Evolutionary conservation across 2,329 filamentous ascomycete species (phyloP).

Genomic region (Beauveria medogensis): DNA sequence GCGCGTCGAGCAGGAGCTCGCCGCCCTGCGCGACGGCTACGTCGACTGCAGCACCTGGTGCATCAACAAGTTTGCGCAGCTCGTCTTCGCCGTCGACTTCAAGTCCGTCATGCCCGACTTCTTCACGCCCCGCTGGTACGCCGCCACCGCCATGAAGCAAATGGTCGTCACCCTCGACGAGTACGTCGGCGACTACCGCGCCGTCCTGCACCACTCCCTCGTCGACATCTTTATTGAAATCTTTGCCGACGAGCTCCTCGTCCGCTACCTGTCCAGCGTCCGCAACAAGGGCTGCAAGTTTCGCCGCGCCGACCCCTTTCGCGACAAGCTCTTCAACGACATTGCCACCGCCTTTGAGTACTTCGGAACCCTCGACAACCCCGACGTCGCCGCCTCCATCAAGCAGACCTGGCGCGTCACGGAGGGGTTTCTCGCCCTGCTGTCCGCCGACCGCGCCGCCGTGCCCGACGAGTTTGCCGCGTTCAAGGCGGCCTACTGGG

Average conservation of each 20-base stretch:
- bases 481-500: constrained; percentile 87
- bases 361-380: constrained; percentile 65
- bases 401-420: constrained; percentile 91
- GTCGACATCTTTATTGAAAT: constrained; percentile 91
- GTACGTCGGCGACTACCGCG: constrained; percentile 81
- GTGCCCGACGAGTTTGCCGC: constrained; percentile 71
- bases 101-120: constrained; percentile 73
- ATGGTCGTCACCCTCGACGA: constrained; percentile 94
- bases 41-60: constrained; percentile 93
- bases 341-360: constrained; percentile 84
- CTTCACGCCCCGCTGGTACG: constrained; percentile 88
- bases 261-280: constrained; percentile 74
- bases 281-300: constrained; percentile 89
- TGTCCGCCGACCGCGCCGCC: constrained; percentile 66
- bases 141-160: constrained; percentile 77
- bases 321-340: constrained; percentile 90
- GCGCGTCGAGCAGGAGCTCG: constrained; percentile 64
- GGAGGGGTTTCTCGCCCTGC: constrained; percentile 69
- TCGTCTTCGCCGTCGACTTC: constrained; percentile 91
- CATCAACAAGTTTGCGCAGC: constrained; percentile 73
- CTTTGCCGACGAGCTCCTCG: constrained; percentile 81
- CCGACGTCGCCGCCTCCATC: constrained; percentile 58
- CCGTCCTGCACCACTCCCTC: constrained; percentile 77
- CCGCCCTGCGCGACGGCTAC: constrained; percentile 76
- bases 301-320: constrained; percentile 76